Percentiles rank a stretch among this genome's conserved stretches.
These are phyloP conservation scores for Tulasnella sp. DNA, from an alignment of 768 basidiomycete species.

Conservation along the genomic window DNA sequence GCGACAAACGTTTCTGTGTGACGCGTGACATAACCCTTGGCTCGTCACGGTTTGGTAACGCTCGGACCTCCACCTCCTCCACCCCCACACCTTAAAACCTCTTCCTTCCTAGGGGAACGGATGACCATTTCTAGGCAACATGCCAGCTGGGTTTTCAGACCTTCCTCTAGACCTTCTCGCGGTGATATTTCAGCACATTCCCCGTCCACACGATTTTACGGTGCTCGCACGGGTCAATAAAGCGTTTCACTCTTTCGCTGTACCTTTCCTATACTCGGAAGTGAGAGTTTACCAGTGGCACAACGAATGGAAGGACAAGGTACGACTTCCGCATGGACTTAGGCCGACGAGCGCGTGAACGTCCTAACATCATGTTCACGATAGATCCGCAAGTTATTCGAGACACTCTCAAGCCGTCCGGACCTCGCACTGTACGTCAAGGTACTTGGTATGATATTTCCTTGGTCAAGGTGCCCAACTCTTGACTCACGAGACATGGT, in stretches of 20 bases:
- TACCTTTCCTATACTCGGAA: constrained; percentile 52
- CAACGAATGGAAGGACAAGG: constrained; percentile 58
- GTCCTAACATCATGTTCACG: neutral
- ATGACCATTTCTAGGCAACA: too few species aligned
- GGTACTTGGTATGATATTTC: constrained; percentile 48
- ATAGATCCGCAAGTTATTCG: constrained; percentile 60
- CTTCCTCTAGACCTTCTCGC: constrained; percentile 66
- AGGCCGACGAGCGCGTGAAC: neutral
- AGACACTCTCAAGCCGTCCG: constrained; percentile 51
- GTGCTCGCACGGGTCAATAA: constrained; percentile 55
- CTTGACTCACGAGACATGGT: neutral
- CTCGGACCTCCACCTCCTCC: neutral
- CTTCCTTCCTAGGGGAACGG: neutral
- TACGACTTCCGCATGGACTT: constrained; percentile 31
- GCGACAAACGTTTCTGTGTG: neutral
- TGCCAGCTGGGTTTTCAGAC: constrained; percentile 3
- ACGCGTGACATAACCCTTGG: neutral
- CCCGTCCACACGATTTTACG: constrained; percentile 52
- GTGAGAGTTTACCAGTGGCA: constrained; percentile 70
- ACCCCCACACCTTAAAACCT: neutral
- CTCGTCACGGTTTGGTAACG: neutral
- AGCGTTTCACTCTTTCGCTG: constrained; percentile 50
- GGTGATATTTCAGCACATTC: constrained; percentile 48
- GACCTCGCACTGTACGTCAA: constrained; percentile 57
- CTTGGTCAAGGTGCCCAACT: neutral